Base-by-base conservation (phyloP, 441 rosid genomes). In the Hypseocharis bilobata region DNA sequence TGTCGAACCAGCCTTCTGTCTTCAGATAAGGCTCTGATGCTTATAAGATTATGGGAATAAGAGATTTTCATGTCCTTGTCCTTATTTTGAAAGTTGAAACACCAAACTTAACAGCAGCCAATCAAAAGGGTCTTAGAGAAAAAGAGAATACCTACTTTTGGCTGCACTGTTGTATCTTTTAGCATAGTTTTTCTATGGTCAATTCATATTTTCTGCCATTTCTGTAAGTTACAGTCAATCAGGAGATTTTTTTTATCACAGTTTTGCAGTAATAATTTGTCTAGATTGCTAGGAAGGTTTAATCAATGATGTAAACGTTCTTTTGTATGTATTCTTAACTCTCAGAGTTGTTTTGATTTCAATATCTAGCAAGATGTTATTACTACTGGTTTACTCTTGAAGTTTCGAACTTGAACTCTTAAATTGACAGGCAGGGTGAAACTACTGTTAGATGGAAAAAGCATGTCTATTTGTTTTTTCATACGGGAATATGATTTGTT, bases 101-200 rank as follows among this genome's bases (percentile, higher is more conserved):
- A 19, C 26, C 55, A 19, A 49, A 75, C 72, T 73, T 67, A 71
- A 55, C 61, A 47, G 85, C 73, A 58, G 76, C 76, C 74, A 77
- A 70, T 68, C 54, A 70, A 55, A 44, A 59, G 73, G 77, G 71
- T 73, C 62, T 75, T 68, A 73, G 61, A 32, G 60, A 64, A 69
- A 26, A n/a, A n/a, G n/a, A 38, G 72, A 71, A 56, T 69, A 67
- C 77, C 71, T 71, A 40, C 44, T 72, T 65, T 64, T 72, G 58
- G 82, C 72, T 79, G 83, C 79, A 65, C 75, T 82, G 80, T 81
- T 79, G 86, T 79, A 79, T 55, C 74, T 77, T 78, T 73, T 74
- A 76, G 76, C 77, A 83, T 85, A 78, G 62, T 66, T 70, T 72
- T 69, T 67, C 56, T 74, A 77, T 79, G 75, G 67, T 73, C 34